Percentiles rank a stretch among this genome's conserved stretches.
Evolutionary conservation across 352 stramenopile genomes (phyloP).

Genomic region (Phytophthora capsici): DNA sequence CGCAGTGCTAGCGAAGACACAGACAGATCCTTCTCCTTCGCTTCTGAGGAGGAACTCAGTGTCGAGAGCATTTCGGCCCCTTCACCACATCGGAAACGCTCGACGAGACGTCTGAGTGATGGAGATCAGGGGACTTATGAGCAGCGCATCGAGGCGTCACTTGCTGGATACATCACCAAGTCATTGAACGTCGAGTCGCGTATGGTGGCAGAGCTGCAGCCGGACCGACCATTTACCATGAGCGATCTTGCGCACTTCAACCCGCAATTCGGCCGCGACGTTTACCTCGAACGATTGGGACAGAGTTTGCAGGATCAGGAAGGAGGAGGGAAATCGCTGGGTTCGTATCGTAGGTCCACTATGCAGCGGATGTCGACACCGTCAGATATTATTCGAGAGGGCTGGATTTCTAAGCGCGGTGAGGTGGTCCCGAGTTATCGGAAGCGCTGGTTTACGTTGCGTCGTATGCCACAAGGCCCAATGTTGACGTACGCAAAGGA

Average conservation of each 20-base stretch:
- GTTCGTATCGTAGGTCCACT: constrained; percentile 72
- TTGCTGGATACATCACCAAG: constrained; percentile 60
- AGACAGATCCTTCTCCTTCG: constrained; percentile 71
- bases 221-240: constrained; percentile 62
- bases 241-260: constrained; percentile 71
- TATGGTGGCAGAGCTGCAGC: constrained; percentile 34
- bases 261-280: constrained; percentile 66
- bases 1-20: constrained; percentile 66
- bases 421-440: constrained; percentile 82
- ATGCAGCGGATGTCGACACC: constrained; percentile 60
- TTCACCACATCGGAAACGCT: constrained; percentile 33
- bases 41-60: constrained; percentile 58
- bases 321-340: constrained; percentile 59
- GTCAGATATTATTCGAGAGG: constrained; percentile 56
- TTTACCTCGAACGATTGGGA: constrained; percentile 76
- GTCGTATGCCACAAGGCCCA: constrained; percentile 74
- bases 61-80: constrained; percentile 40
- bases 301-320: constrained; percentile 67
- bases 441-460: constrained; percentile 84
- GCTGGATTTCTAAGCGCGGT: constrained; percentile 82
- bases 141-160: constrained; percentile 69
- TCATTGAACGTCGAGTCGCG: constrained; percentile 54
- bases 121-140: constrained; percentile 61
- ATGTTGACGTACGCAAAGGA: constrained; percentile 84
- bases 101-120: constrained; percentile 48